These are phyloP conservation scores for Colletotrichum sp. DNA, from an alignment of 2,329 filamentous ascomycete genomes.

Conservation along the genomic window DNA sequence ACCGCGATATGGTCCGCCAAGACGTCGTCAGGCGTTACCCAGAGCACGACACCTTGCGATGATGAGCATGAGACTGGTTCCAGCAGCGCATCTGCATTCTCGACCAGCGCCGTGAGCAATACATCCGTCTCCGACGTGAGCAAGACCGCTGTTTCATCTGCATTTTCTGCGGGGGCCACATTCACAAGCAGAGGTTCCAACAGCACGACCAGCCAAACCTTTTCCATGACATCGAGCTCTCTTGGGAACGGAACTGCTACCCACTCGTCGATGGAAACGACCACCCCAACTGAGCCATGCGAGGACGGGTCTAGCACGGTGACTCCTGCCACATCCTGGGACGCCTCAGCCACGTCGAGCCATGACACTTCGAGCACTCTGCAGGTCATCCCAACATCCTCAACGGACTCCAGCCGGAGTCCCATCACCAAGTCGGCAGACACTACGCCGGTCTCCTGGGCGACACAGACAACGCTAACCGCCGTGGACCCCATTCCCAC, in stretches of 20 bases:
- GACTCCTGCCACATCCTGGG: not conserved
- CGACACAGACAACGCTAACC: conserved; percentile 12
- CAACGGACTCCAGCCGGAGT: not conserved
- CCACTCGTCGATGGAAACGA: not conserved
- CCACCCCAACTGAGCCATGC: not conserved
- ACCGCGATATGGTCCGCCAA: not conserved
- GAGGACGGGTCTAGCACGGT: not conserved
- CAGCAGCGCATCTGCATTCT: not conserved
- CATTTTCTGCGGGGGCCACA: not conserved
- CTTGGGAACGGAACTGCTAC: not conserved
- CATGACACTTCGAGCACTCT: not conserved
- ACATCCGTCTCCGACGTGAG: not conserved
- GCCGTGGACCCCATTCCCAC: not conserved
- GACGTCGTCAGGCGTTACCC: not conserved
- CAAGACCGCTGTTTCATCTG: not conserved
- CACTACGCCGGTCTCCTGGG: not conserved
- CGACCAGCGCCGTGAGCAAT: not conserved
- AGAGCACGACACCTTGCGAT: not conserved
- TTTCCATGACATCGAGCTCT: not conserved
- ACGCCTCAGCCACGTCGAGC: not conserved
- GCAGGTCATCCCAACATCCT: too few species aligned
- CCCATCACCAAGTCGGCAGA: not conserved
- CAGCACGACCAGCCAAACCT: not conserved
- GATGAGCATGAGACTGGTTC: not conserved
- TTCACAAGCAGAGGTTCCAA: not conserved